phyloP scores from a whole-genome alignment of 352 stramenopile species.

The Halophytophthora polymorphica region DNA sequence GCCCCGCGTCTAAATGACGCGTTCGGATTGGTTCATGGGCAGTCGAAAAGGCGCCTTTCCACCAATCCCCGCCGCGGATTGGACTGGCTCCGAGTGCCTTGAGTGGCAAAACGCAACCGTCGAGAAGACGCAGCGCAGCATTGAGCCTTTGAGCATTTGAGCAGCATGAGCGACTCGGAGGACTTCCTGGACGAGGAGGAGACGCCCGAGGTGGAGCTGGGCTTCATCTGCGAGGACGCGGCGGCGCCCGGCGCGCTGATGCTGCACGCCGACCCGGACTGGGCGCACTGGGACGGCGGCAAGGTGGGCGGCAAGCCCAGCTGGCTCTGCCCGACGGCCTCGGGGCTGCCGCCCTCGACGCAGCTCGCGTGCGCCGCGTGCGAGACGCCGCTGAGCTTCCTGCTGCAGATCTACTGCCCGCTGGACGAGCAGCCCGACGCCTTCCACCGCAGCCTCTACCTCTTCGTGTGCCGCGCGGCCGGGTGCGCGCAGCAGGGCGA shows the following conservation, averaged over 20 bases:
- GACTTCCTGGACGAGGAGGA: constrained; percentile 35
- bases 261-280: constrained; percentile 57
- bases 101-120: too few relatives aligned
- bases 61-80: too few relatives aligned
- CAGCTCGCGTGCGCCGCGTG: constrained; percentile 56
- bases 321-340: constrained; percentile 76
- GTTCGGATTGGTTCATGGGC: too few relatives aligned
- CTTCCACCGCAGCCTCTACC: constrained; percentile 93
- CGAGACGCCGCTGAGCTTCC: constrained; percentile 55
- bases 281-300: constrained; percentile 91
- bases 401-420: constrained; percentile 93
- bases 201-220: constrained; percentile 63
- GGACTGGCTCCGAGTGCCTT: too few relatives aligned
- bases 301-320: constrained; percentile 86
- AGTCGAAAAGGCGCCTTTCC: too few relatives aligned
- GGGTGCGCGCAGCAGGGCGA: constrained; percentile 57
- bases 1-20: too few relatives aligned
- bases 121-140: too few relatives aligned
- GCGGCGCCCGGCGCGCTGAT: constrained; percentile 20
- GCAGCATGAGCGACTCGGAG: constrained; percentile 46
- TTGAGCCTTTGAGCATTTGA: neutral
- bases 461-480: constrained; percentile 86
- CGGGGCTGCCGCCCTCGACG: constrained; percentile 32
- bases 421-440: constrained; percentile 82
- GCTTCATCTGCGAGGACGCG: constrained; percentile 48